A percentile compares a stretch with the other conserved stretches of the same genome.
Evolutionary conservation across 2,329 filamentous ascomycete species (phyloP).

Genomic region (Pestalotiopsis fici): DNA sequence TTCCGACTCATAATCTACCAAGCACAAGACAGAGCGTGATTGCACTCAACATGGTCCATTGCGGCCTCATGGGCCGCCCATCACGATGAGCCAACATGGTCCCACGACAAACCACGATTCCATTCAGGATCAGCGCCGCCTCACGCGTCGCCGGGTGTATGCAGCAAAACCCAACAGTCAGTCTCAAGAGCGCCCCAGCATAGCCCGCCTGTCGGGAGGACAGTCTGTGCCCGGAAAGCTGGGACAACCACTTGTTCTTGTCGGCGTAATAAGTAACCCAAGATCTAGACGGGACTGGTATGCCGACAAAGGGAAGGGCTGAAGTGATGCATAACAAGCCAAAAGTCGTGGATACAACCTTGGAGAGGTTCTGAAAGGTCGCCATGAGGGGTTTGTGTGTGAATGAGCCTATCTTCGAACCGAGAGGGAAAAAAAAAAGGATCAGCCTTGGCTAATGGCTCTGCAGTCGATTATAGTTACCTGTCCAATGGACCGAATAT

Average conservation of each 20-base stretch:
- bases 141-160: neutral
- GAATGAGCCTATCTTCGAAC: too few relatives aligned
- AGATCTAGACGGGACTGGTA: neutral
- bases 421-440: too few relatives aligned
- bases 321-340: neutral
- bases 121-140: neutral
- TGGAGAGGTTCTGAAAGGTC: too few relatives aligned
- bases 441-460: too few relatives aligned
- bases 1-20: neutral
- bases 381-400: too few relatives aligned
- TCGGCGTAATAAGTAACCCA: slow-evolving; percentile 3
- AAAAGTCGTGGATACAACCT: neutral
- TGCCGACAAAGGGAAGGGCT: slow-evolving; percentile 2
- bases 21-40: slow-evolving; percentile 1
- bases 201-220: neutral
- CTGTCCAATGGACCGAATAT: too few relatives aligned
- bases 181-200: neutral
- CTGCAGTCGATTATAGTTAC: too few relatives aligned
- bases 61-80: neutral
- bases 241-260: slow-evolving; percentile 2
- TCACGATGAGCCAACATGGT: slow-evolving; percentile 7
- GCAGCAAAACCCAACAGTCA: neutral
- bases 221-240: neutral
- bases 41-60: slow-evolving; percentile 6
- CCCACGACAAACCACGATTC: neutral